These are phyloP conservation scores for Mentha longifolia DNA, from an alignment of 257 asterid genomes.

Conservation along the genomic window DNA sequence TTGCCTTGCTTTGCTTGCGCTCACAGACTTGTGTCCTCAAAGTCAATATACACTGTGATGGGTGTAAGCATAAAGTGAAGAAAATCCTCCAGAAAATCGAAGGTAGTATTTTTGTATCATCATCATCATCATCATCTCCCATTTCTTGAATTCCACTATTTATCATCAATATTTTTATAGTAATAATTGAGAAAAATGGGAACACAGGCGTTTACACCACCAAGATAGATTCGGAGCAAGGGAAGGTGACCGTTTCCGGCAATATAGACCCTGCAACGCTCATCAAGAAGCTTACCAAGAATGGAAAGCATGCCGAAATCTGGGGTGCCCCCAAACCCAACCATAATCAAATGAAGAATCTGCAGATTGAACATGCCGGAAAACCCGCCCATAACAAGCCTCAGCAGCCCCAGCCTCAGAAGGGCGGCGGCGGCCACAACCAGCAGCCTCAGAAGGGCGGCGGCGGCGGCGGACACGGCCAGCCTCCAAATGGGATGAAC, in stretches of 20 bases:
- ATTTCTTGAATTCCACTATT: background rate
- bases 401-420: conserved; percentile 37
- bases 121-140: background rate
- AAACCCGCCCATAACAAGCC: conserved; percentile 56
- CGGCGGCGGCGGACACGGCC: background rate
- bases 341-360: conserved; percentile 61
- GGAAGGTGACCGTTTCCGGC: conserved; percentile 94
- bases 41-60: conserved; percentile 97
- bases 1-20: conserved; percentile 55
- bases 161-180: no score
- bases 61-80: conserved; percentile 89
- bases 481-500: conserved; percentile 17
- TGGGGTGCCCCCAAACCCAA: conserved; percentile 61
- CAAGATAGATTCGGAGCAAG: conserved; percentile 76
- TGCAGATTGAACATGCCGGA: conserved; percentile 55
- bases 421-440: conserved; percentile 43
- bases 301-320: conserved; percentile 79
- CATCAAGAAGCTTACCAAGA: conserved; percentile 82
- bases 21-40: conserved; percentile 93
- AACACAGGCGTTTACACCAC: conserved; percentile 82
- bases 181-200: no score
- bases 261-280: conserved; percentile 76
- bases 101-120: conserved; percentile 48
- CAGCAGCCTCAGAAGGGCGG: conserved; percentile 40
- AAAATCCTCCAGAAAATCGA: conserved; percentile 95